A percentile compares a stretch with the other conserved stretches of the same genome.
phyloP scores from a whole-genome alignment of 2,329 filamentous ascomycete species.

The Meredithiella fracta region DNA sequence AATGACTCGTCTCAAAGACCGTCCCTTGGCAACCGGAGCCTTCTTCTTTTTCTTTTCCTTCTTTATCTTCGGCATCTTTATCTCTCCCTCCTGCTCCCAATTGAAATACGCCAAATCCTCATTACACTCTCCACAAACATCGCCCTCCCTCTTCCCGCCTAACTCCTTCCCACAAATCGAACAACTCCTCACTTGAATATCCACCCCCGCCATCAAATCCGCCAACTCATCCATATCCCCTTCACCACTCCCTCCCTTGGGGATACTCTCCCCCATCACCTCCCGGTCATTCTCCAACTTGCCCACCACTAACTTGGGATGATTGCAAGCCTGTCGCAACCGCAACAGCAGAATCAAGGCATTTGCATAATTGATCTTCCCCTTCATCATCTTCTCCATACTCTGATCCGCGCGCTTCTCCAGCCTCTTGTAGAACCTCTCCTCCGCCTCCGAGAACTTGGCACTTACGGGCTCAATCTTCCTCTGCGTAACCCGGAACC shows the following conservation, averaged over 20 bases:
- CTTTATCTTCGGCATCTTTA: conserved; percentile 26
- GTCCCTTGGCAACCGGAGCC: conserved; percentile 16
- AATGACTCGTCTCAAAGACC: conserved; percentile 39
- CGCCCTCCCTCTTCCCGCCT: conserved; percentile 31
- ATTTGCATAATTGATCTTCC: conserved; percentile 76
- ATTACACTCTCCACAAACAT: conserved; percentile 56
- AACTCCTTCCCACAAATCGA: conserved; percentile 66
- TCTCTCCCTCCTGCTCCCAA: conserved; percentile 26
- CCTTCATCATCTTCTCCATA: conserved; percentile 75
- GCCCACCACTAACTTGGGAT: conserved; percentile 71
- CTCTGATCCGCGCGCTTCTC: conserved; percentile 74
- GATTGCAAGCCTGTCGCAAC: conserved; percentile 85
- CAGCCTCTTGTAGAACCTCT: conserved; percentile 69
- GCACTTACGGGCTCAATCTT: conserved; percentile 69
- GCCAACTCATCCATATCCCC: conserved; percentile 68
- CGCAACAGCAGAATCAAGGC: conserved; percentile 84
- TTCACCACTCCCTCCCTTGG: conserved; percentile 32
- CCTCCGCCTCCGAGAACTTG: conserved; percentile 64
- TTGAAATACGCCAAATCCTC: conserved; percentile 53
- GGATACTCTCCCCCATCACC: conserved; percentile 30
- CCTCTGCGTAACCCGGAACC: conserved; percentile 82
- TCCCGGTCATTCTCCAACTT: conserved; percentile 82
- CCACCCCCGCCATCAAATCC: conserved; percentile 71
- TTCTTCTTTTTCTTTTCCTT: conserved; percentile 17
- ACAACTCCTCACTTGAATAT: conserved; percentile 60